Percentiles rank a stretch among this genome's conserved stretches.
Conservation (phyloP, 148 eudicot species). For the Rhododendron griersonianum region DNA sequence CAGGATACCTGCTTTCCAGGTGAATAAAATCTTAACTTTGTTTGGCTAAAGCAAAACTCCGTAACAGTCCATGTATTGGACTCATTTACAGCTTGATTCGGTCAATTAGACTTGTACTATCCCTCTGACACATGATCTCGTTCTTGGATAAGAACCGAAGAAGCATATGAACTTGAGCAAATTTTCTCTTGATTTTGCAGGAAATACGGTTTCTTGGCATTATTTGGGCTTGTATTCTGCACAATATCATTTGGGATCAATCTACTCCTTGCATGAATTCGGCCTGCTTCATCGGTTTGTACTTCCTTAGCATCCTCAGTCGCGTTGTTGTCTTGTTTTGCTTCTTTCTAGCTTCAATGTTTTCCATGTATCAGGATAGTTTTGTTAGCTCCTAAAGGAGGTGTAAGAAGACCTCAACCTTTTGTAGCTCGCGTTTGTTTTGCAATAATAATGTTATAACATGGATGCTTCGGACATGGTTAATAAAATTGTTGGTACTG, state of each 20-base stretch:
- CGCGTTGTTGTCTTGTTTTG: neutral
- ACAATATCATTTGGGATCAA: constrained; percentile 53
- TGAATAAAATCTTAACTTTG: neutral
- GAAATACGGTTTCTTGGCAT: constrained; percentile 58
- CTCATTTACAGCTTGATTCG: neutral
- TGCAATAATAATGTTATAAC: neutral
- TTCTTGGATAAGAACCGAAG: neutral
- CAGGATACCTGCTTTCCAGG: neutral
- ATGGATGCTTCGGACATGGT: neutral
- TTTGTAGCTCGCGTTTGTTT: neutral
- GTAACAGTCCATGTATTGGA: neutral
- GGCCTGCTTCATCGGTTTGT: neutral
- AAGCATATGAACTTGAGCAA: neutral
- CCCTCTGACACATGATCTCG: neutral
- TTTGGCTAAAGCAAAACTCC: neutral
- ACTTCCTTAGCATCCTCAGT: neutral
- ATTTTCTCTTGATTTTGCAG: constrained; percentile 30
- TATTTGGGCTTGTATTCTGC: constrained; percentile 46
- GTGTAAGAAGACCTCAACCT: neutral
- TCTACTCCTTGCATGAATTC: constrained; percentile 33
- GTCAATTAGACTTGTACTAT: neutral
- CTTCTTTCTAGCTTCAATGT: neutral
- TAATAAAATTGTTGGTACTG: neutral
- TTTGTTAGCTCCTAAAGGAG: neutral
- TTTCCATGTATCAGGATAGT: neutral